Conservation (phyloP, 2,329 filamentous ascomycete species). For the Microdochium trichocladiopsis region DNA sequence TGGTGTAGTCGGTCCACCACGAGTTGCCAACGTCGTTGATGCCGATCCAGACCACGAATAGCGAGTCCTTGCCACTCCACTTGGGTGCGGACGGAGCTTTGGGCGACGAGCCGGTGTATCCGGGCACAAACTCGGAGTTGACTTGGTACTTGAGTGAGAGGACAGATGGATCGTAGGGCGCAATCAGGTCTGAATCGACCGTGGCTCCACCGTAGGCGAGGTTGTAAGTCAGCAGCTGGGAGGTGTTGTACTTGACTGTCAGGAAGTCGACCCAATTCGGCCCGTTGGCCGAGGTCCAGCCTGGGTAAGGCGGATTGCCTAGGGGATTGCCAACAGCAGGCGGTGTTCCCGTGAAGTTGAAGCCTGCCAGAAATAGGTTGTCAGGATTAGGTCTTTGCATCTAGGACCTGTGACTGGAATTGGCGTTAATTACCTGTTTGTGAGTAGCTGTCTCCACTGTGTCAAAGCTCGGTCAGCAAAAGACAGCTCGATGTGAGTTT, state of each 20-base stretch:
- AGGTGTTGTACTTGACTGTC: constrained; percentile 37
- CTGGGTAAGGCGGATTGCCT: constrained; percentile 52
- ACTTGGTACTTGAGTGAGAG: constrained; percentile 44
- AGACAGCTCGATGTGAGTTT: no score
- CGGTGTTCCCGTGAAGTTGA: constrained; percentile 41
- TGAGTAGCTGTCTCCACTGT: constrained; percentile 24
- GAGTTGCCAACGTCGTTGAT: constrained; percentile 49
- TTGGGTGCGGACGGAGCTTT: constrained; percentile 27
- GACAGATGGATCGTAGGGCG: constrained; percentile 39
- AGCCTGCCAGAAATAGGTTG: constrained; percentile 27
- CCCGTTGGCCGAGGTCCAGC: constrained; percentile 41
- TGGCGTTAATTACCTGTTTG: constrained; percentile 14
- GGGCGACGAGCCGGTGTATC: constrained; percentile 21
- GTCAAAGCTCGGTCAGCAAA: no score
- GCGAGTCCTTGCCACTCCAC: constrained; percentile 27
- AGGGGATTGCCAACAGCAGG: constrained; percentile 49
- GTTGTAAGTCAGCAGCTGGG: constrained; percentile 41
- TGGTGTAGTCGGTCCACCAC: constrained; percentile 24
- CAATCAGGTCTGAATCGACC: constrained; percentile 41
- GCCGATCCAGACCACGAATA: constrained; percentile 45
- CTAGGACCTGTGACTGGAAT: neutral
- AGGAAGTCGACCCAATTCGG: constrained; percentile 45
- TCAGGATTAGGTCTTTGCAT: neutral
- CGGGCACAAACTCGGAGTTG: constrained; percentile 29
- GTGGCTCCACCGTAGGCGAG: constrained; percentile 48